Conservation (phyloP, 345 rosid species). For the Dipteronia dyeriana region DNA sequence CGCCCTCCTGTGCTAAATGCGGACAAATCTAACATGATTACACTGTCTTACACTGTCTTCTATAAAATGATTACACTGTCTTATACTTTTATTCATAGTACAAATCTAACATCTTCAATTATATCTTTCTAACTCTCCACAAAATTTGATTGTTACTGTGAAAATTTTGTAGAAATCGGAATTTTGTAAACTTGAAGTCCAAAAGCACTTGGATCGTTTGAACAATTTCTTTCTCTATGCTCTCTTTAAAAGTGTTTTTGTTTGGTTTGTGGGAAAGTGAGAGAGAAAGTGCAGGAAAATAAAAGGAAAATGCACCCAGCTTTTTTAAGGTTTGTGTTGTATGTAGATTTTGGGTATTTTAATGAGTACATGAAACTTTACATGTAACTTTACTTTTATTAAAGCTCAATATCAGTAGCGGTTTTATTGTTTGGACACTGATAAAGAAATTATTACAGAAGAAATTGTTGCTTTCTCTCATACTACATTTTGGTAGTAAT, state of each 20-base stretch:
- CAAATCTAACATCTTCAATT: no score
- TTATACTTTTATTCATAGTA: no score
- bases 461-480: background rate
- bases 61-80: no score
- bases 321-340: slow-evolving; percentile 13
- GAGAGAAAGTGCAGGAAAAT: slow-evolving; percentile 25
- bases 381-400: no score
- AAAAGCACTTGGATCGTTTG: slow-evolving; percentile 81
- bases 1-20: no score
- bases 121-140: no score
- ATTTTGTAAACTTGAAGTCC: slow-evolving; percentile 71
- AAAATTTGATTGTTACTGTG: no score
- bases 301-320: background rate
- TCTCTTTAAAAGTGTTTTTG: slow-evolving; percentile 10
- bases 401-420: background rate
- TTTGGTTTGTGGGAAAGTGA: slow-evolving; percentile 35
- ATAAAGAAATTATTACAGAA: background rate
- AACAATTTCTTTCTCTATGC: slow-evolving; percentile 40
- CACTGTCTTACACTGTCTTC: no score
- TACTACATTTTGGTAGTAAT: slow-evolving; percentile 12
- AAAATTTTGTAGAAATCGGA: no score
- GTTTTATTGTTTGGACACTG: background rate
- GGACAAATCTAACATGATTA: no score
- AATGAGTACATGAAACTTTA: background rate
- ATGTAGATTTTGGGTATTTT: background rate